Evolutionary conservation across 2,329 filamentous ascomycete species (phyloP), one percentile per base, ranked within the genome.

Genomic region (Elsinoe arachidis): DNA sequence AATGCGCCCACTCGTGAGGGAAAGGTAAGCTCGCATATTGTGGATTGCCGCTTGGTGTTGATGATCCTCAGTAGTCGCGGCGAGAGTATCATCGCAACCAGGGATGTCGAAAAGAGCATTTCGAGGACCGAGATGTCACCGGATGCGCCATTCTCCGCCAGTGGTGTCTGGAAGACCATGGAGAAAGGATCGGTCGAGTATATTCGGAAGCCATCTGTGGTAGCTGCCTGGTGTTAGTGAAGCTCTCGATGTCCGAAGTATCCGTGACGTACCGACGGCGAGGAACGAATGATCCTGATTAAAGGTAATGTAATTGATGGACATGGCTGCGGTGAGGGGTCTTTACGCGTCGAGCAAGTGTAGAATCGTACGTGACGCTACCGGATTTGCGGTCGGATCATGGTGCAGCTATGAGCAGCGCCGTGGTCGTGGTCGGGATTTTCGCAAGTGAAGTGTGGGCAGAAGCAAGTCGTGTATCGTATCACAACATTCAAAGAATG

Each of bases 281-380:
- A 99, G 80, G 73, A 92, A 92, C 80, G 88, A 95, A 77, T 96
- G 90, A 78, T 99, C 93, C 78, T 99, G 93, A 74, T 99, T 99
- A 75, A 97, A 99, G 41, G 92, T 96, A 67, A 99, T 90, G 75
- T 95, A 99, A 74, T 99, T 99, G 78, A 97, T 90, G 33, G 58
- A 55, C 58, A 60, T 61, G 58, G 15, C 30, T 38, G 56, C 49
- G 15, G 49, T 38, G 49, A 53, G 49, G n/a, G 33, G 34, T 46
- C 17, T 12, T 26, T 14, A 39, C 17, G 12, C 35, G 56, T 37
- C 17, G 7, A 14, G 55, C 10, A 15, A 30, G 17, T 17, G n/a
- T 19, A 23, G 30, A 35, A 39, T 10, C 19, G 12, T 33, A 4
- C 26, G 26, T 15, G 10, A 53, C 15, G 49, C 49, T 53, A 53